Conservation (phyloP, 495 filamentous ascomycete genomes). For the Bacidia gigantensis region DNA sequence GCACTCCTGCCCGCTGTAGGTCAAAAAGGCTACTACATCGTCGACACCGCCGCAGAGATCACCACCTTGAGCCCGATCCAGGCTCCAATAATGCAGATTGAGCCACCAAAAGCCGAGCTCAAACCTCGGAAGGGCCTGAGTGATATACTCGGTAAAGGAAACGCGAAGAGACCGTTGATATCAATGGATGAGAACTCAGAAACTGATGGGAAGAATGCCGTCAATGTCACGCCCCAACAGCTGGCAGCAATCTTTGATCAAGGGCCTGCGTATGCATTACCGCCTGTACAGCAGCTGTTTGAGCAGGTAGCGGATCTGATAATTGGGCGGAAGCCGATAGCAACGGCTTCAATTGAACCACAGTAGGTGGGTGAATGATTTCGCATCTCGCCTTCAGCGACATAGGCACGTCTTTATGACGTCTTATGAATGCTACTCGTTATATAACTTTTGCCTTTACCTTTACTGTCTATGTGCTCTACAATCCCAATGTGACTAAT, state of each 20-base stretch:
- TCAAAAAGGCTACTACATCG: slow-evolving; percentile 26
- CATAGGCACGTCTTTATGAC: too few relatives aligned
- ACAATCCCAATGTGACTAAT: too few relatives aligned
- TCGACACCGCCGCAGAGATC: slow-evolving; percentile 45
- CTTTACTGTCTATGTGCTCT: too few relatives aligned
- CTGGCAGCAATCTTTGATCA: slow-evolving; percentile 62
- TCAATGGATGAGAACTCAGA: slow-evolving; percentile 6
- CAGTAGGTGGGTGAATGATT: too few relatives aligned
- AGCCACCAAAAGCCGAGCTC: slow-evolving; percentile 28
- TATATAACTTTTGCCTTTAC: too few relatives aligned
- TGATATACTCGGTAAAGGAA: slow-evolving; percentile 34
- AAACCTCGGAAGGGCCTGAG: slow-evolving; percentile 34
- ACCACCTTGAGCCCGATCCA: slow-evolving; percentile 37
- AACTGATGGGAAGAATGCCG: slow-evolving; percentile 30
- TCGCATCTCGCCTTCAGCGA: too few relatives aligned
- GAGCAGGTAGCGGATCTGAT: slow-evolving; percentile 38
- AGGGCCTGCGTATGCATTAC: slow-evolving; percentile 60
- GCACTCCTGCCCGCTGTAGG: slow-evolving; percentile 37
- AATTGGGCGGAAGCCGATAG: background rate
- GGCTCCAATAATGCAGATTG: slow-evolving; percentile 29
- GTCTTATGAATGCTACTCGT: too few relatives aligned
- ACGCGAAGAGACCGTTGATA: slow-evolving; percentile 31
- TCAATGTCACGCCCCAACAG: slow-evolving; percentile 47
- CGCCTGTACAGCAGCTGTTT: slow-evolving; percentile 66
- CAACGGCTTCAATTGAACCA: background rate